Evolutionary conservation across 257 asterid genomes (phyloP).

Genomic region (Osmanthus fragrans): DNA sequence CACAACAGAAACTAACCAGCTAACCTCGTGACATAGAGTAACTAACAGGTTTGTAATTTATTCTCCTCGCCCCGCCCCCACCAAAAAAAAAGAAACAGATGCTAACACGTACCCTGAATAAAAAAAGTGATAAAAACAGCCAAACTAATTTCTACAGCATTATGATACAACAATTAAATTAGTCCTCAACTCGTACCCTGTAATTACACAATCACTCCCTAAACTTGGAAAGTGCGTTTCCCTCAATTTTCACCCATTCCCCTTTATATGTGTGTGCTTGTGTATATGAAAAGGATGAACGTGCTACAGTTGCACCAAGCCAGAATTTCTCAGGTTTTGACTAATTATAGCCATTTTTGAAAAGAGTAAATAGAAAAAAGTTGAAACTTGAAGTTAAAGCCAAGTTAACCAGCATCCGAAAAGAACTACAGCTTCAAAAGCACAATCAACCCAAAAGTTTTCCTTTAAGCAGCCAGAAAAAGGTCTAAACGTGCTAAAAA

Average conservation of each 20-base stretch:
- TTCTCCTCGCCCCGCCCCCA: too few species aligned
- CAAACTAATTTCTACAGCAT: neutral
- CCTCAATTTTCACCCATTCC: neutral
- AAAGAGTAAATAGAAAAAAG: neutral
- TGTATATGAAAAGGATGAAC: too few species aligned
- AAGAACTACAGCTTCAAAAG: neutral
- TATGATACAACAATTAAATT: neutral
- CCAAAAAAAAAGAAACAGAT: neutral
- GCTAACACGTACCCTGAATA: neutral
- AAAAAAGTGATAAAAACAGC: neutral
- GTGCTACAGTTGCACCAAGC: neutral
- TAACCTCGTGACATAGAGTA: too few species aligned
- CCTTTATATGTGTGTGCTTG: neutral
- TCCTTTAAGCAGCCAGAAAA: neutral
- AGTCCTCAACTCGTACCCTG: neutral
- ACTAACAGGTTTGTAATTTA: too few species aligned
- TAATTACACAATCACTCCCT: neutral
- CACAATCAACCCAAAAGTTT: slow-evolving; percentile 2
- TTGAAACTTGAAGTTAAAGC: neutral
- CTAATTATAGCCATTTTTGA: neutral
- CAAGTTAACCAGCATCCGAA: neutral
- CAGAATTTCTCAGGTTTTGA: neutral
- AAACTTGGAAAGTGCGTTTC: neutral
- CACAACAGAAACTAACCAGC: too few species aligned
- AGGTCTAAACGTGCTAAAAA: slow-evolving; percentile 5